phyloP scores from a whole-genome alignment of 805 yeast genomes.

The Saccharomyces eubayanus region DNA sequence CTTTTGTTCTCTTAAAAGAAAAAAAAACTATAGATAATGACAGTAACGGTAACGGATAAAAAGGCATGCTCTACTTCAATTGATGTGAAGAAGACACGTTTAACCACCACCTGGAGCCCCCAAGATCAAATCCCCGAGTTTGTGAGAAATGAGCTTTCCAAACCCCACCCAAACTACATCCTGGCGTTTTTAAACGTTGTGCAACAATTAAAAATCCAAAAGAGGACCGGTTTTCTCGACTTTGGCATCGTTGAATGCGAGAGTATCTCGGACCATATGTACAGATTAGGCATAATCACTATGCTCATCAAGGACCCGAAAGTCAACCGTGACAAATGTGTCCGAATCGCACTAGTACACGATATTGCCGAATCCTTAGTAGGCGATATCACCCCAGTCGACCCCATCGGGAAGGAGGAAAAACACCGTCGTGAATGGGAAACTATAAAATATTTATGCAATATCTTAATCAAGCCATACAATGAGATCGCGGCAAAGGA shows the following conservation, averaged over 20 bases:
- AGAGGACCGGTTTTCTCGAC: conserved; percentile 92
- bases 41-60: not conserved
- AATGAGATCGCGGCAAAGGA: conserved; percentile 55
- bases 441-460: conserved; percentile 59
- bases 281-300: conserved; percentile 79
- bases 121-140: not conserved
- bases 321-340: conserved; percentile 60
- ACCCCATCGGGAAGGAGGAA: conserved; percentile 64
- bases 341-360: conserved; percentile 80
- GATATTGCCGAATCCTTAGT: conserved; percentile 92
- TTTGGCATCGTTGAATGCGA: conserved; percentile 40
- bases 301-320: conserved; percentile 51
- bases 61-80: not conserved
- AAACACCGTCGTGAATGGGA: conserved; percentile 74
- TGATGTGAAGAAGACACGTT: not conserved
- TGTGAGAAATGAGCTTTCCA: not conserved
- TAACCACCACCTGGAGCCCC: not conserved
- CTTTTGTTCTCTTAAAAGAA: not conserved
- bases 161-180: conserved; percentile 38
- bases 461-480: conserved; percentile 53
- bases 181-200: conserved; percentile 57
- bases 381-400: conserved; percentile 88
- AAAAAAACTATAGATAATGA: not conserved
- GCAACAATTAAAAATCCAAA: conserved; percentile 63
- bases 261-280: conserved; percentile 91